Conservation (phyloP, 805 yeast species). For the Schwanniomyces sp. region DNA sequence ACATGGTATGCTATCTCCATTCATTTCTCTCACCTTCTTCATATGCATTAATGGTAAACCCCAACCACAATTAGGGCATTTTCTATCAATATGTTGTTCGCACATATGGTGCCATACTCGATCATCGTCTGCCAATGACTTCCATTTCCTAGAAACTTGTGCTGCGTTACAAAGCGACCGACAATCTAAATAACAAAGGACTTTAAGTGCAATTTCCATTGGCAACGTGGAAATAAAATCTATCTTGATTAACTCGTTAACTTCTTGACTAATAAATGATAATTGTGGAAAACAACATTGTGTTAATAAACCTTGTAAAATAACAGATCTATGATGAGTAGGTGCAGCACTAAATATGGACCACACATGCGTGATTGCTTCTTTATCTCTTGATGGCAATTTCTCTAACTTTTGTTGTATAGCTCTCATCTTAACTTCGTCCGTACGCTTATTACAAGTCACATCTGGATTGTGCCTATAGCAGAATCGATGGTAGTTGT, state of each 20-base stretch:
- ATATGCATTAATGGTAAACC: constrained; percentile 93
- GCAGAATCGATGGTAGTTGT: constrained; percentile 69
- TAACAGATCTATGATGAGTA: constrained; percentile 64
- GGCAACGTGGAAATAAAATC: constrained; percentile 89
- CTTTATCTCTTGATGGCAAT: constrained; percentile 69
- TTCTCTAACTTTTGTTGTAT: constrained; percentile 59
- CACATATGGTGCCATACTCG: constrained; percentile 98
- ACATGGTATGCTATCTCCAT: constrained; percentile 12
- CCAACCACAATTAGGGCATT: constrained; percentile 99
- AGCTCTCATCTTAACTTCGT: constrained; percentile 59
- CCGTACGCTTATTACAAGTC: constrained; percentile 67
- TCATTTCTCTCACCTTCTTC: constrained; percentile 62
- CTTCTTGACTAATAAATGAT: constrained; percentile 79
- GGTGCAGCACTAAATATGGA: constrained; percentile 78
- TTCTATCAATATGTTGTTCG: constrained; percentile 95
- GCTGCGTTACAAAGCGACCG: constrained; percentile 92
- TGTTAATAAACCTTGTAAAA: constrained; percentile 77
- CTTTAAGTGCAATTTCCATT: constrained; percentile 78
- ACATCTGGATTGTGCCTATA: constrained; percentile 93
- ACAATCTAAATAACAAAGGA: constrained; percentile 88
- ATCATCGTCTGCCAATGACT: constrained; percentile 89
- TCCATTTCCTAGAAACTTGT: constrained; percentile 87
- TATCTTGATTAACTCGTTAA: constrained; percentile 75
- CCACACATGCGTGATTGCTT: constrained; percentile 82
- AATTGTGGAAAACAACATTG: constrained; percentile 96